Evolutionary conservation across 768 basidiomycete genomes (phyloP), one percentile per base, ranked within the genome.

Genomic region (Auricularia heimuer): DNA sequence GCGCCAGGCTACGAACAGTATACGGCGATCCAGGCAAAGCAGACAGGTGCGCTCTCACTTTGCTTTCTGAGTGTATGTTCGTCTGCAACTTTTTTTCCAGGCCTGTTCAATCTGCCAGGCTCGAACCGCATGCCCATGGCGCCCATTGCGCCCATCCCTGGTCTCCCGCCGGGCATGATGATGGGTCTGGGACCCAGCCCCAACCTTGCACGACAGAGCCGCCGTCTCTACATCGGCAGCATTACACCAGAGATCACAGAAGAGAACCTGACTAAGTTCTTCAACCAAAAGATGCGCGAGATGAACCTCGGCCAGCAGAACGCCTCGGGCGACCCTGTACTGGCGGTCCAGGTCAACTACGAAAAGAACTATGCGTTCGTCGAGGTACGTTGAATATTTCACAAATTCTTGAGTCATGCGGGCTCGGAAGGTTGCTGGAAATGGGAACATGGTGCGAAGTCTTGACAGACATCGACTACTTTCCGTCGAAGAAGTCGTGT

Each of bases 361-460:
- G 97, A 98, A 76, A 99, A 98, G 81, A 94, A 93, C 70, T 99
- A 98, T 73, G 97, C 97, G 1, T 99, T 98, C 73, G 90, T 98
- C 63, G 97, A 99, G 82, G 96, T 96, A 73, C 68, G 81, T 71
- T 45, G 29, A 29, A 29, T 2, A 29, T 29, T 29, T 29, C 29
- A 29, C 29, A 4, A 42, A 2, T 14, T 42, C 12, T 42, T 8
- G 39, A 3, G 39, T 42, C 39, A 1, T 14, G 39, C 39, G 39
- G 29, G 29, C 29, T 29, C 2, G 29, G 29, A 2, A 3, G 2
- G 29, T 2, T 3, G 29, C 29, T 2, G 29, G 2, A 3, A 29
- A 29, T 29, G 2, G 29, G 29, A 29, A 2, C 29, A 29, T 29
- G 2, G 29, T 29, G 29, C 29, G 2, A 29, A 29, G 2, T 29